phyloP scores from a whole-genome alignment of 2,329 filamentous ascomycete genomes.

The Penicillium verrucosum region DNA sequence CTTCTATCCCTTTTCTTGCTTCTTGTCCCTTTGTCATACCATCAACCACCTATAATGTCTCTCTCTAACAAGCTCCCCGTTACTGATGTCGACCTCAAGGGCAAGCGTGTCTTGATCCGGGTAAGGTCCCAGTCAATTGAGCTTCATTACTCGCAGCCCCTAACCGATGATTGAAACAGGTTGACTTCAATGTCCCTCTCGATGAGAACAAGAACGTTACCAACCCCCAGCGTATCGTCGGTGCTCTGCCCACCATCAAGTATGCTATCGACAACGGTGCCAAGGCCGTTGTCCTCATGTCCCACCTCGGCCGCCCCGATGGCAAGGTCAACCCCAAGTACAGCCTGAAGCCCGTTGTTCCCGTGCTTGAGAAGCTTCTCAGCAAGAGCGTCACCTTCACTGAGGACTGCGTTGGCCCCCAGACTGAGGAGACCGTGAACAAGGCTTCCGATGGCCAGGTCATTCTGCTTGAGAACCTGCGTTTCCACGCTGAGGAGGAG shows the following conservation, averaged over 20 bases:
- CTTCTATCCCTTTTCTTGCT: slow-evolving; percentile 5
- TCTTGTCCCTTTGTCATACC: slow-evolving; percentile 10
- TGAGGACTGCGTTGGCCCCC: slow-evolving; percentile 82
- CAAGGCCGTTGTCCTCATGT: slow-evolving; percentile 95
- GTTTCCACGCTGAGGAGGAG: slow-evolving; percentile 98
- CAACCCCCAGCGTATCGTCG: slow-evolving; percentile 97
- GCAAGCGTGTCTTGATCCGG: slow-evolving; percentile 95
- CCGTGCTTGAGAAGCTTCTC: slow-evolving; percentile 87
- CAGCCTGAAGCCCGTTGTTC: slow-evolving; percentile 86
- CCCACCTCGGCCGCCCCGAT: slow-evolving; percentile 93
- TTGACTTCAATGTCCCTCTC: slow-evolving; percentile 99
- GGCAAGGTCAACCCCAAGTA: slow-evolving; percentile 89
- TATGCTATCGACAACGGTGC: slow-evolving; percentile 85
- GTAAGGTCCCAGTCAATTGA: slow-evolving; percentile 55
- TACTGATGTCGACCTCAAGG: slow-evolving; percentile 93
- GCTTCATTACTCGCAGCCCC: slow-evolving; percentile 9
- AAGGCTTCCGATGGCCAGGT: slow-evolving; percentile 77
- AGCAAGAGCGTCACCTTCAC: slow-evolving; percentile 82
- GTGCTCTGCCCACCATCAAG: slow-evolving; percentile 92
- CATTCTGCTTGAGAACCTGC: slow-evolving; percentile 92
- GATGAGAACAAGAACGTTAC: slow-evolving; percentile 90
- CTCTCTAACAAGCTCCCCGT: slow-evolving; percentile 98
- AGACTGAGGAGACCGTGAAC: slow-evolving; percentile 87
- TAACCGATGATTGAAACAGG: slow-evolving; percentile 52
- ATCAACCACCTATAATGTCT: slow-evolving; percentile 67